A percentile compares a stretch with the other conserved stretches of the same genome.
Evolutionary conservation across 2,329 filamentous ascomycete genomes (phyloP).

Genomic region (Ophiosphaerella korrae): DNA sequence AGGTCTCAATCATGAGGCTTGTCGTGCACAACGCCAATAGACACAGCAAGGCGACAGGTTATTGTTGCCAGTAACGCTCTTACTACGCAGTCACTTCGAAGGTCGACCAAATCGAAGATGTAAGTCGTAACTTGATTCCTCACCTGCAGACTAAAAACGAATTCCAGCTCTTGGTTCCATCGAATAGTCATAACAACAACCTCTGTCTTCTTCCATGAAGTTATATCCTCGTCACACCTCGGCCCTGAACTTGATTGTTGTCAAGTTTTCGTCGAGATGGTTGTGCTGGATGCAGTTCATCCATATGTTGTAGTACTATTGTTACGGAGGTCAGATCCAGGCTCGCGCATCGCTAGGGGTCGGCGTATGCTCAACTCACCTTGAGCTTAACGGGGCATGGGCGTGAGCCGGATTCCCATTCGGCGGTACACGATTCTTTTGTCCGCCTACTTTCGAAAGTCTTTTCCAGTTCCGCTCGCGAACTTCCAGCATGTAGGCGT

Average conservation of each 20-base stretch:
- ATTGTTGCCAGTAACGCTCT: too few relatives aligned
- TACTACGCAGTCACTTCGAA: too few relatives aligned
- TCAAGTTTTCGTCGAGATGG: neutral
- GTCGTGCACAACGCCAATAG: too few relatives aligned
- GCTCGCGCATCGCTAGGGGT: neutral
- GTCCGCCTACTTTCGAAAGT: conserved; percentile 9
- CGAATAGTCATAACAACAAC: too few relatives aligned
- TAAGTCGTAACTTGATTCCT: neutral
- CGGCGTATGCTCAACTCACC: conserved; percentile 7
- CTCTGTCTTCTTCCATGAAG: neutral
- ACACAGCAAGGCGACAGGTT: too few relatives aligned
- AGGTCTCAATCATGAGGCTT: too few relatives aligned
- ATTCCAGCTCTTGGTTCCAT: too few relatives aligned
- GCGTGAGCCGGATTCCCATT: conserved; percentile 15
- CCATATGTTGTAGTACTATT: conserved; percentile 17
- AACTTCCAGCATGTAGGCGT: conserved; percentile 43
- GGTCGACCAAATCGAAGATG: too few relatives aligned
- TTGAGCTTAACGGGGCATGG: conserved; percentile 19
- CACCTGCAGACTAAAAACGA: neutral
- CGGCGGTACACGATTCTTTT: conserved; percentile 1
- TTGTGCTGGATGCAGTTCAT: conserved; percentile 5
- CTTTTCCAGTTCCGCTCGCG: conserved; percentile 30
- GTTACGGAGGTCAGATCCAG: neutral
- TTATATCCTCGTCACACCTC: neutral
- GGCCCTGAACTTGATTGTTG: neutral